These are phyloP conservation scores for Malus hybrid DNA, from an alignment of 331 rosid genomes.

Conservation along the genomic window DNA sequence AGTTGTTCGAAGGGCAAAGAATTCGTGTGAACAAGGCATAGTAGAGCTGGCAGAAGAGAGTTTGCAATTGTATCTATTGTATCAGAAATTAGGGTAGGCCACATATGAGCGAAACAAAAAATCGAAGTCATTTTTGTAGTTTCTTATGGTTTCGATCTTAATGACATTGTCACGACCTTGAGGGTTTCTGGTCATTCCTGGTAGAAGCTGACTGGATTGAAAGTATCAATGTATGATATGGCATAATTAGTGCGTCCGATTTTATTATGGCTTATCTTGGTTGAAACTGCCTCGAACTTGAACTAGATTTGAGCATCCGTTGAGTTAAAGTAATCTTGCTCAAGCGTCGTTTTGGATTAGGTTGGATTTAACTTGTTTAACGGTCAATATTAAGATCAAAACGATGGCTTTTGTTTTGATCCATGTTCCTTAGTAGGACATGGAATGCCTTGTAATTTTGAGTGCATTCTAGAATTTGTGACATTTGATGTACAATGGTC, in stretches of 20 bases:
- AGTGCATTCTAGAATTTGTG: not conserved
- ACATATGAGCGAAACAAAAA: not conserved
- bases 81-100: not conserved
- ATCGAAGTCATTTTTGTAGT: not conserved
- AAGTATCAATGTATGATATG: not conserved
- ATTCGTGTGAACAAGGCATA: constrained; percentile 91
- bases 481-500: too few relatives aligned
- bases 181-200: not conserved
- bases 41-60: constrained; percentile 13
- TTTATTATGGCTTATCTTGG: not conserved
- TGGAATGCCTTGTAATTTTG: not conserved
- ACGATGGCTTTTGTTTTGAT: not conserved
- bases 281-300: not conserved
- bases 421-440: not conserved
- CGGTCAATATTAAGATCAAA: not conserved
- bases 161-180: not conserved
- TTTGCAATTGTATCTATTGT: constrained; percentile 7
- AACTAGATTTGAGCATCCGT: not conserved
- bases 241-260: not conserved
- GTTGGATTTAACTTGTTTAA: not conserved
- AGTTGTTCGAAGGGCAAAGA: constrained; percentile 72
- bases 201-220: not conserved
- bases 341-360: not conserved
- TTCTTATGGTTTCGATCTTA: not conserved
- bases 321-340: not conserved